Conservation (phyloP, 148 eudicot species). For the Gaultheria prostrata region DNA sequence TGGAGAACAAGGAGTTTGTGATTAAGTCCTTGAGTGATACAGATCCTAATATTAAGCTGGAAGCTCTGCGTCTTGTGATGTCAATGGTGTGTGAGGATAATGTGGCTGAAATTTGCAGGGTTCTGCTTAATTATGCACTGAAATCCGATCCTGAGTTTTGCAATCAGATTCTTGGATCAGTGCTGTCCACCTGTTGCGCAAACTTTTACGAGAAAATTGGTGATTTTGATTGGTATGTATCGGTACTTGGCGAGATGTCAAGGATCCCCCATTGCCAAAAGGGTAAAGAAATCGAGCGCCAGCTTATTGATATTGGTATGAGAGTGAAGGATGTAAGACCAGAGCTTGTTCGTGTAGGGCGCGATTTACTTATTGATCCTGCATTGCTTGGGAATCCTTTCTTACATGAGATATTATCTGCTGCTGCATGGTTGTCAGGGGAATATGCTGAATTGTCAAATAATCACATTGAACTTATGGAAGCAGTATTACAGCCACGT, state of each 20-base stretch:
- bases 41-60: conserved; percentile 64
- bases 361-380: conserved; percentile 85
- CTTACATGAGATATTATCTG: conserved; percentile 67
- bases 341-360: conserved; percentile 69
- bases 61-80: conserved; percentile 75
- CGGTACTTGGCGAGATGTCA: conserved; percentile 80
- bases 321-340: conserved; percentile 88
- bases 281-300: conserved; percentile 79
- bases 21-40: conserved; percentile 66
- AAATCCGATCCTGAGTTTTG: conserved; percentile 84
- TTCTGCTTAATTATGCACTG: conserved; percentile 67
- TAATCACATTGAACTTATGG: conserved; percentile 70
- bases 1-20: conserved; percentile 76
- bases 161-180: conserved; percentile 66
- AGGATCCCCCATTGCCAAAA: conserved; percentile 83
- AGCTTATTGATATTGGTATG: conserved; percentile 90
- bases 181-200: conserved; percentile 56
- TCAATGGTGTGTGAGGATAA: conserved; percentile 80
- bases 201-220: conserved; percentile 64
- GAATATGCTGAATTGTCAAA: conserved; percentile 76
- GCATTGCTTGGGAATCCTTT: conserved; percentile 88
- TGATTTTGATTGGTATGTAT: conserved; percentile 15
- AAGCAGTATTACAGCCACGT: conserved; percentile 88
- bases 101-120: conserved; percentile 59
- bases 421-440: conserved; percentile 88